Evolutionary conservation across 352 stramenopile species (phyloP), one percentile per base, ranked within the genome.

Genomic region (Globisporangium spiculum): DNA sequence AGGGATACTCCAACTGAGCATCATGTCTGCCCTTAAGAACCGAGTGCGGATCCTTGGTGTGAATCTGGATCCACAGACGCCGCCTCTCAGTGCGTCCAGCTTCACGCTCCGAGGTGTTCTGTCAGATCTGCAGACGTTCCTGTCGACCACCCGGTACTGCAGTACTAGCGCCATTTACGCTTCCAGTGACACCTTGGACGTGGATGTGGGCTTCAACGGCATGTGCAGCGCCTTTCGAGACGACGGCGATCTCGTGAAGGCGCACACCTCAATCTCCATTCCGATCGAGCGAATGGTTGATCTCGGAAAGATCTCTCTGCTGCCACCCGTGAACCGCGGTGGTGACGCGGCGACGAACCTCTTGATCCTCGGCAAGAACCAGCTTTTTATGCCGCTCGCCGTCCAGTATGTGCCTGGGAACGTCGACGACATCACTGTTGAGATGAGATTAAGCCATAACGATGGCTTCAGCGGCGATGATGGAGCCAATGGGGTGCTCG

Each of bases 61-160:
- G 44, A 22, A 3, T 52, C 38, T 67, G 34, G 66, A 67, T 9
- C 27, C 60, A 1, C 20, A 14, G 18, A 4, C 48, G 5, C 36
- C 59, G 12, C 66, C 30, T 4, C 8, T 16, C 0, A 36, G 4
- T 1, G 32, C 60, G 16, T 22, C 60, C 8, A 52, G n/a, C 3
- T 55, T 71, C 36, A 67, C 60, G 7, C 27, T 80, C 9, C 65
- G 71, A 60, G 70, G 70, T 7, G 32, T 60, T 8, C 52, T 73
- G 14, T 71, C 58, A 9, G 70, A 75, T 46, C 59, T 79, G 18
- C 69, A 74, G 46, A 34, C 20, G 2, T 67, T 73, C 26, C 56
- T 79, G 38, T 27, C 68, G 12, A 26, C 61, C 30, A 48, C 71
- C 12, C 60, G 65, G 32, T 79, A 79, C 62, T 82, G 75, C 53